These are phyloP conservation scores for Mucor lusitanicus DNA, from an alignment of 371 early-diverging fungal genomes.

Conservation along the genomic window DNA sequence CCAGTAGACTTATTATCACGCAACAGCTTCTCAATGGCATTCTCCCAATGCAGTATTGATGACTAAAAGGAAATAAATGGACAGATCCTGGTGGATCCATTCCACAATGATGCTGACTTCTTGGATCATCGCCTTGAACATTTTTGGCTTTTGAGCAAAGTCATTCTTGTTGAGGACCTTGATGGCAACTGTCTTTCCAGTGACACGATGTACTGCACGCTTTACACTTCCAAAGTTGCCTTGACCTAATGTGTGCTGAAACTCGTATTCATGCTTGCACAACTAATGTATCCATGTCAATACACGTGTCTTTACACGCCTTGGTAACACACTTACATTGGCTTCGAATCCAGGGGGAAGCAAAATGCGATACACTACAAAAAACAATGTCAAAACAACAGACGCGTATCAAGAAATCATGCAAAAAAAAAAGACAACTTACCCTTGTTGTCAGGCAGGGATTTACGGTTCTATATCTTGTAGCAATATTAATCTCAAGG, in stretches of 20 bases:
- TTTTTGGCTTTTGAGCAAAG: conserved; percentile 48
- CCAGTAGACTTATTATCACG: too few species aligned
- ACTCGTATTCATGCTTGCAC: conserved; percentile 59
- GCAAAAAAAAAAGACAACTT: conserved; percentile 26
- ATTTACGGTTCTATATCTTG: too few species aligned
- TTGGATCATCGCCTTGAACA: conserved; percentile 59
- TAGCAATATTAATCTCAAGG: too few species aligned
- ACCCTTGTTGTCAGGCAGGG: too few species aligned
- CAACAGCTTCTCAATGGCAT: too few species aligned
- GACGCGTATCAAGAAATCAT: conserved; percentile 18
- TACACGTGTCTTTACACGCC: not conserved
- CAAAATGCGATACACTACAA: conserved; percentile 27
- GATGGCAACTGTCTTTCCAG: conserved; percentile 58
- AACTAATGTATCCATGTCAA: conserved; percentile 25
- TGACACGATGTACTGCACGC: conserved; percentile 45
- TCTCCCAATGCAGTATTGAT: too few species aligned
- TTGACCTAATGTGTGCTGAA: conserved; percentile 49
- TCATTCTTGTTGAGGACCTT: conserved; percentile 66
- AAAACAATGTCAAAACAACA: conserved; percentile 5
- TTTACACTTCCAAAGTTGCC: conserved; percentile 74
- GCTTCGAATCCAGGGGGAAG: conserved; percentile 28
- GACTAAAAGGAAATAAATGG: too few species aligned
- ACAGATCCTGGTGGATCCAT: too few species aligned
- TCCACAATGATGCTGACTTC: conserved; percentile 79
- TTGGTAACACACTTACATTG: conserved; percentile 13